Percentiles rank a stretch among this genome's conserved stretches.
phyloP scores from a whole-genome alignment of 352 stramenopile species.

The Phytopythium montanum region DNA sequence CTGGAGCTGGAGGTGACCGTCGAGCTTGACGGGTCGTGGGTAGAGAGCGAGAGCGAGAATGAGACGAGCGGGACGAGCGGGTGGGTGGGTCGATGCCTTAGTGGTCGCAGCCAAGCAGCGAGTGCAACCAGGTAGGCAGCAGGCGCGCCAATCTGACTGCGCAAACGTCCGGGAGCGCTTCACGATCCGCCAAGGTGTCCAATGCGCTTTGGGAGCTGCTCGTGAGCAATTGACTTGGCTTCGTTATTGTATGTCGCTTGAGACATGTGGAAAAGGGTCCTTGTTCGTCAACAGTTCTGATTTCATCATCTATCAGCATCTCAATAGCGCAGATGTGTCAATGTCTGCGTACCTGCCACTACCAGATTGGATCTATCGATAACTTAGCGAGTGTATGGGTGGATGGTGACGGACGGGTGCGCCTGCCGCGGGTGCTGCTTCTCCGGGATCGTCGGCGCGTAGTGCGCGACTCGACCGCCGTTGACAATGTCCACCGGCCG shows the following conservation, averaged over 20 bases:
- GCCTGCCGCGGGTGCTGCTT: constrained; percentile 60
- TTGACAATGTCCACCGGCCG: constrained; percentile 70
- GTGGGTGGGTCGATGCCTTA: not conserved
- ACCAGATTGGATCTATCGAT: too few relatives aligned
- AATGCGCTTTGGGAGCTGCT: too few relatives aligned
- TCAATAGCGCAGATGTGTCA: too few relatives aligned
- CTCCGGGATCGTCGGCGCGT: constrained; percentile 59
- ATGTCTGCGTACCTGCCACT: too few relatives aligned
- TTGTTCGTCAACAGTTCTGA: too few relatives aligned
- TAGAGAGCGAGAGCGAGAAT: not conserved
- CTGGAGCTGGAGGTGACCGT: not conserved
- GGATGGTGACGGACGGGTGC: constrained; percentile 61
- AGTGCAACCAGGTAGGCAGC: not conserved
- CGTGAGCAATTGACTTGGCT: too few relatives aligned
- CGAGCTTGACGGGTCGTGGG: not conserved
- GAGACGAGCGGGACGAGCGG: constrained; percentile 1
- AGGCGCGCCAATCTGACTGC: too few relatives aligned
- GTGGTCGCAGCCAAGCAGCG: not conserved
- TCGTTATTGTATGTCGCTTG: too few relatives aligned
- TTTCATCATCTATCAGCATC: too few relatives aligned
- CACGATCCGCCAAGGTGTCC: too few relatives aligned
- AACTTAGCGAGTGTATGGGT: constrained; percentile 51
- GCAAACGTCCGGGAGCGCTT: too few relatives aligned
- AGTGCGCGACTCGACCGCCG: constrained; percentile 45
- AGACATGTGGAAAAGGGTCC: too few relatives aligned